Base-by-base conservation (phyloP, 2,329 filamentous ascomycete species). In the Aspergillus thermomutatus region DNA sequence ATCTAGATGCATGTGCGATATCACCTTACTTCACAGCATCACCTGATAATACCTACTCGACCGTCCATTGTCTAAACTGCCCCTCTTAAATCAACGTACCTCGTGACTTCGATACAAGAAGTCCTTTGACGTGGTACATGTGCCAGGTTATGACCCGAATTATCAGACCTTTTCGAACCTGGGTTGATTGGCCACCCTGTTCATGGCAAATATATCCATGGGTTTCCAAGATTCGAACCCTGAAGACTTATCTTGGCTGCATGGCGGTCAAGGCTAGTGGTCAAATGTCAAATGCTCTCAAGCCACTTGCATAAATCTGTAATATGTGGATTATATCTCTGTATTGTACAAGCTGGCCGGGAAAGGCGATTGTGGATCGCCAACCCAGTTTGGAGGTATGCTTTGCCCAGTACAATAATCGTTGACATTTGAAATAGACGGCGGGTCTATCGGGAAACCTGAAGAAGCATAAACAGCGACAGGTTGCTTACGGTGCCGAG, bases 401-500 rank as follows among this genome's bases (percentile, higher is more conserved):
- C 10, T 14, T 31, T 14, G 11, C 28, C 11, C 28, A 31, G n/a
- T 1, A 4, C 28, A 37, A 37, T 37, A 17, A 37, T 7, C 31
- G 5, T 34, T 7, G 31, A 31, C 28, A 31, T 11, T 11, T 31
- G 28, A 11, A 31, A 37, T 37, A 37, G 6, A 37, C 14, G 11
- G 5, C 31, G 5, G 49, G 40, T 49, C 53, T 56, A 58, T 52
- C 28, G 26, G 37, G 49, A 41, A 27, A 3, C 10, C 25, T 37
- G 25, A 41, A 28, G 43, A 49, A 45, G 19, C 37, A 56, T 58
- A 53, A n/a, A 27, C 26, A 37, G 2, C 23, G 28, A 58, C 19
- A 4, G 5, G 51, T n/a, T 21, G 28, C 47, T 63, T 60, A 72
- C 45, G 67, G 59, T n/a, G 72, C 82, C 51, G 72, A 79, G 67